phyloP scores from a whole-genome alignment of 2,329 filamentous ascomycete genomes.

The Diplodia mutila region DNA sequence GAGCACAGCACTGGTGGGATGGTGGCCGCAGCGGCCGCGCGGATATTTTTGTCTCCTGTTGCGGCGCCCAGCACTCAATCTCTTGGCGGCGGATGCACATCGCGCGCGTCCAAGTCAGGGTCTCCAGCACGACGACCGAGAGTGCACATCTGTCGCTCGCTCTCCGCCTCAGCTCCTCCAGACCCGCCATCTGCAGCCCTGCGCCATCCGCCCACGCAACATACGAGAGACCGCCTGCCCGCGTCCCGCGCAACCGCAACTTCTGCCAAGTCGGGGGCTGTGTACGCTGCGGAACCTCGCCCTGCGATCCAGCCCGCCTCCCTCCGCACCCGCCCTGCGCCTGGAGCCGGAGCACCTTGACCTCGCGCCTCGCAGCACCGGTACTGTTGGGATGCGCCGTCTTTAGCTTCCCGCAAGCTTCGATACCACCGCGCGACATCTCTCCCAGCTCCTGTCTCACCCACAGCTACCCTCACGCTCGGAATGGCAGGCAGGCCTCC shows the following conservation, averaged over 20 bases:
- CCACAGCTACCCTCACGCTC: conserved; percentile 30
- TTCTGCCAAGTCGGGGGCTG: conserved; percentile 25
- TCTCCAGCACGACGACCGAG: conserved; percentile 20
- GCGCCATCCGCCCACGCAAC: conserved; percentile 1
- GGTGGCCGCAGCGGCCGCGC: neutral
- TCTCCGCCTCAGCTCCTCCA: neutral
- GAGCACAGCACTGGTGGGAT: neutral
- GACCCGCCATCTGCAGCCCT: conserved; percentile 8
- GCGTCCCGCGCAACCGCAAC: conserved; percentile 17
- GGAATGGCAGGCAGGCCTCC: conserved; percentile 60
- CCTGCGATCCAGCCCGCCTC: conserved; percentile 14
- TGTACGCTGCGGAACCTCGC: conserved; percentile 6
- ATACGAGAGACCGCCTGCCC: conserved; percentile 8
- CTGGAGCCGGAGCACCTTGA: neutral
- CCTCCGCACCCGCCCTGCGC: conserved; percentile 14
- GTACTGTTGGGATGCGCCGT: conserved; percentile 18
- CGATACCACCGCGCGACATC: conserved; percentile 9
- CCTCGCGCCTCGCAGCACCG: neutral
- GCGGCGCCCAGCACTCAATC: conserved; percentile 22
- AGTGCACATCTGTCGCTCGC: neutral
- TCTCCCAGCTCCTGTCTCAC: conserved; percentile 11
- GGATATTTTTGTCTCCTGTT: conserved; percentile 9
- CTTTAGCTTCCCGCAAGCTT: conserved; percentile 23
- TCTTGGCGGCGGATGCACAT: conserved; percentile 22
- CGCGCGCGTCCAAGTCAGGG: conserved; percentile 10